Conservation (phyloP, 2,329 filamentous ascomycete genomes). For the Monilinia polystroma region DNA sequence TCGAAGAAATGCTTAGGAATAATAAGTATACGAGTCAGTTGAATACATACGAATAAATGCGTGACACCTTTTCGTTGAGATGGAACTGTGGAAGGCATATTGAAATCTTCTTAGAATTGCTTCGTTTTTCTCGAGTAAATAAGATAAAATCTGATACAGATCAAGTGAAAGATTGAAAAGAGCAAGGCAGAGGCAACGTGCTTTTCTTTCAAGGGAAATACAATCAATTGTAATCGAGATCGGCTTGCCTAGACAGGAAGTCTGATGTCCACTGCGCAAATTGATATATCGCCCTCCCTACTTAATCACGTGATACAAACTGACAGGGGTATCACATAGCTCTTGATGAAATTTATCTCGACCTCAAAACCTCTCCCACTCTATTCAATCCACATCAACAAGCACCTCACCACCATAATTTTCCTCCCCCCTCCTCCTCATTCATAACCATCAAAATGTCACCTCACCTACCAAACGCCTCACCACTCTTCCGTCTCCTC, state of each 20-base stretch:
- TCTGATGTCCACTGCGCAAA: background rate
- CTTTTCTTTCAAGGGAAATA: background rate
- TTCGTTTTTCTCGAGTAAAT: background rate
- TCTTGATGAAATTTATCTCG: constrained; percentile 13
- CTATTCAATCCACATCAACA: constrained; percentile 6
- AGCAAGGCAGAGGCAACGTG: background rate
- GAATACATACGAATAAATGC: constrained; percentile 28
- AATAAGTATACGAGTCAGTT: background rate
- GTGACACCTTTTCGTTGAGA: constrained; percentile 25
- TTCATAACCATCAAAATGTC: constrained; percentile 28
- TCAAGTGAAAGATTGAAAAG: background rate
- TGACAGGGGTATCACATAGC: constrained; percentile 5
- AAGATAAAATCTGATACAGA: background rate
- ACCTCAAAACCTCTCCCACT: background rate
- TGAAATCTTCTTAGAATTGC: background rate
- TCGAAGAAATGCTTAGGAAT: background rate
- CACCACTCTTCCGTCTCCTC: constrained; percentile 34
- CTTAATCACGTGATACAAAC: background rate
- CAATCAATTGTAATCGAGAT: no score
- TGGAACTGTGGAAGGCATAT: constrained; percentile 6
- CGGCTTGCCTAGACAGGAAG: background rate
- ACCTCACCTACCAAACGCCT: constrained; percentile 25
- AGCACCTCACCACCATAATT: constrained; percentile 3
- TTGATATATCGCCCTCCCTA: background rate
- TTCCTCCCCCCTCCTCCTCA: background rate